Evolutionary conservation across 352 stramenopile species (phyloP).

Genomic region (Globisporangium parvum): DNA sequence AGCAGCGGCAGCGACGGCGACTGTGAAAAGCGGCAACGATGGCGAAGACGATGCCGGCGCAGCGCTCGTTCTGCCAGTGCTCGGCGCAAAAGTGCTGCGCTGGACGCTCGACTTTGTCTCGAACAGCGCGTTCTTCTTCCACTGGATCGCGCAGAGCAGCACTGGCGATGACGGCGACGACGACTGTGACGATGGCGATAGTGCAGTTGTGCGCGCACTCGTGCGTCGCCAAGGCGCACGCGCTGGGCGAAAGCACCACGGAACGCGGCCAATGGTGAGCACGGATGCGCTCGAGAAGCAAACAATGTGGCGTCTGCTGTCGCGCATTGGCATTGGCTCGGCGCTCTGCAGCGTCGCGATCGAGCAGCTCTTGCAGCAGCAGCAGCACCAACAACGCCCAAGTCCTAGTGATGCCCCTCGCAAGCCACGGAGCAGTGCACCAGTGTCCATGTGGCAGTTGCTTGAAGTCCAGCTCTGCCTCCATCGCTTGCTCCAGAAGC

Average conservation of each 20-base stretch:
- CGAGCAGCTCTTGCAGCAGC: conserved; percentile 20
- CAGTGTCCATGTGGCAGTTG: conserved; percentile 36
- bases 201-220: too few species aligned
- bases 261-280: not conserved
- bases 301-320: conserved; percentile 35
- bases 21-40: not conserved
- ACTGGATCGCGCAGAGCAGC: conserved; percentile 35
- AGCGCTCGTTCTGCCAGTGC: not conserved
- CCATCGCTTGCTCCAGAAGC: conserved; percentile 38
- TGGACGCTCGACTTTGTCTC: conserved; percentile 43
- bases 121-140: conserved; percentile 50
- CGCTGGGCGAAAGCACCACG: not conserved
- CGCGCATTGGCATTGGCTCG: conserved; percentile 41
- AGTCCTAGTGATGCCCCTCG: not conserved
- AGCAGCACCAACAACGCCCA: too few species aligned
- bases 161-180: conserved; percentile 11
- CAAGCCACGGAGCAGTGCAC: not conserved
- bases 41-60: too few species aligned
- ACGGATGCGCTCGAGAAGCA: conserved; percentile 7
- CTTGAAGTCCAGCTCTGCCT: conserved; percentile 55
- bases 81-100: conserved; percentile 11
- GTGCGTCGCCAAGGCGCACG: not conserved
- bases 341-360: conserved; percentile 41
- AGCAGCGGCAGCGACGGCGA: conserved; percentile 8
- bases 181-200: conserved; percentile 5